Evolutionary conservation across 495 filamentous ascomycete species (phyloP).

Genomic region (Opeltia flavorubescens): DNA sequence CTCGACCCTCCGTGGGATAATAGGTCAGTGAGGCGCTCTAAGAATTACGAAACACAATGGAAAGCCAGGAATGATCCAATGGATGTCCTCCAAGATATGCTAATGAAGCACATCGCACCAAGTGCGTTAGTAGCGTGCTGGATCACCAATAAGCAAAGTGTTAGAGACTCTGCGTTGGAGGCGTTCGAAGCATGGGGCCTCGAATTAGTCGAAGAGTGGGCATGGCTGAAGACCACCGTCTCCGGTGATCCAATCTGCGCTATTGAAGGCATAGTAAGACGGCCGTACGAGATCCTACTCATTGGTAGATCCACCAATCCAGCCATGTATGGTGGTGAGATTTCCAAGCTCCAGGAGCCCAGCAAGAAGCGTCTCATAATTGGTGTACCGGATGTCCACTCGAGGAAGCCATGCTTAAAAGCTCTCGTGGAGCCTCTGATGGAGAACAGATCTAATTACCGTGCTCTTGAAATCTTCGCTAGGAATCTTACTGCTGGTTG

Average conservation of each 20-base stretch:
- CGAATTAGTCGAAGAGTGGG: conserved; percentile 63
- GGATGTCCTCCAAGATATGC: conserved; percentile 36
- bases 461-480: conserved; percentile 76
- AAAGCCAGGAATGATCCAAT: conserved; percentile 15
- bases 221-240: conserved; percentile 75
- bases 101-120: conserved; percentile 39
- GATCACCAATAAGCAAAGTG: conserved; percentile 67
- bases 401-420: conserved; percentile 68
- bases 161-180: conserved; percentile 43
- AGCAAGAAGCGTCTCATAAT: conserved; percentile 47
- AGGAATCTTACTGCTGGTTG: conserved; percentile 74
- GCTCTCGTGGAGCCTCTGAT: conserved; percentile 38
- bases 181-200: conserved; percentile 51
- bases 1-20: conserved; percentile 95
- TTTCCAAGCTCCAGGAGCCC: not conserved
- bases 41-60: conserved; percentile 45
- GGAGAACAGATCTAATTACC: conserved; percentile 31
- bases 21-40: conserved; percentile 60
- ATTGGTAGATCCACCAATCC: conserved; percentile 37
- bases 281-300: conserved; percentile 75
- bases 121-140: conserved; percentile 60
- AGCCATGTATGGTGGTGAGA: conserved; percentile 2
- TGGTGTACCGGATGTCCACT: conserved; percentile 81
- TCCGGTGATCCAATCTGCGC: conserved; percentile 53
- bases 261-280: conserved; percentile 61